Base-by-base conservation (phyloP, 1,139 yeast genomes). In the Casaregolazyma suthepensis region DNA sequence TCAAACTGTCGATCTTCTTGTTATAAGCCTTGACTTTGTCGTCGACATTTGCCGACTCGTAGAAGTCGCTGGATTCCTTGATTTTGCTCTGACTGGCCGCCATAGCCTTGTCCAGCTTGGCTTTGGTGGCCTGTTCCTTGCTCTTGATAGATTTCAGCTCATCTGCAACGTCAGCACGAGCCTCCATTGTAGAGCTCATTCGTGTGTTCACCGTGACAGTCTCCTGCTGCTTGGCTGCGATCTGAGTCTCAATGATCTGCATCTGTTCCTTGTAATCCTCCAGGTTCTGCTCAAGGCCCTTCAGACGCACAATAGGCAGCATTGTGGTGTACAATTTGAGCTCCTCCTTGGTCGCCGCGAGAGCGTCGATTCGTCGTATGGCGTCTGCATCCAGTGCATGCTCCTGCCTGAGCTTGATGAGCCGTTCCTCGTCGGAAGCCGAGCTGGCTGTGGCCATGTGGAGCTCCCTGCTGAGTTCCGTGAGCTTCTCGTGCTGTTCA, bases 401-500 rank as follows among this genome's bases (percentile, higher is more conserved):
- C 40, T 72, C 73, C 37, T 68, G 71, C 40, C 71, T 69, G 31
- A 76, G 57, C 5, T 65, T 65, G 6, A 61, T 63, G 15, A 65
- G 62, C 42, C 59, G 48, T 22, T 42, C 52, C 26, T 19, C 46
- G 31, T 57, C 61, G 5, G 55, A 51, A 17, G 46, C 48, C 5
- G 54, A 52, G 13, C 50, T 51, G 5, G 51, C 52, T 2, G 51
- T 29, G 35, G 37, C 38, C 15, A 35, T 52, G 15, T 47, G 44
- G 12, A 61, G 57, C 31, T 70, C 68, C 4, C 61, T 66, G 61
- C 87, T 90, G 15, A 80, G 69, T 9, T 68, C 68, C 40, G 82
- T 84, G 52, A 89, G 73, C 26, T 71, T 64, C 13, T 79, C 79
- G 61, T 93, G 95, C 56, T 76, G 75, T 2, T 71, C 68, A 20